Conservation (phyloP, 345 rosid genomes). For the Gynandropsis gynandra region DNA sequence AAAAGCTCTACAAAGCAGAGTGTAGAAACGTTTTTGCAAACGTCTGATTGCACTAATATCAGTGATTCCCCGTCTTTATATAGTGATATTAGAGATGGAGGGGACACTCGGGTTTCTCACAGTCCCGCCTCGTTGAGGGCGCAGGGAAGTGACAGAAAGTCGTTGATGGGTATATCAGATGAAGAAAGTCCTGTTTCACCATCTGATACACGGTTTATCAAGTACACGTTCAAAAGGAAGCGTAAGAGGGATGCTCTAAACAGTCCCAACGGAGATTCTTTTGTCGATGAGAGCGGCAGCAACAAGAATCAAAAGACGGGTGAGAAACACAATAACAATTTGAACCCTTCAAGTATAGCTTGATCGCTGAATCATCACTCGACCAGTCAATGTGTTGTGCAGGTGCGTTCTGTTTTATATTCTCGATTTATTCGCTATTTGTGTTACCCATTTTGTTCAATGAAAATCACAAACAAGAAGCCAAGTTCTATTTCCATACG, state of each 20-base stretch:
- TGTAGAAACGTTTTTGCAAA: constrained; percentile 12
- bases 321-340: constrained; percentile 34
- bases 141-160: constrained; percentile 22
- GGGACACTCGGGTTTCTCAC: constrained; percentile 8
- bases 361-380: constrained; percentile 41
- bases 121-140: constrained; percentile 19
- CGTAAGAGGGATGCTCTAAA: constrained; percentile 52
- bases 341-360: constrained; percentile 38
- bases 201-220: constrained; percentile 37
- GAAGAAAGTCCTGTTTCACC: constrained; percentile 28
- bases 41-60: constrained; percentile 19
- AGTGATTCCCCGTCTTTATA: constrained; percentile 13
- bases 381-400: constrained; percentile 31
- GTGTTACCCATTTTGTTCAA: too few relatives aligned
- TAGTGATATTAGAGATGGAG: constrained; percentile 5
- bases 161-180: constrained; percentile 17
- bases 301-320: constrained; percentile 29
- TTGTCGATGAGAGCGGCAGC: constrained; percentile 26
- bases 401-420: constrained; percentile 46
- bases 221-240: constrained; percentile 77
- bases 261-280: constrained; percentile 44
- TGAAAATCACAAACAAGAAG: neutral
- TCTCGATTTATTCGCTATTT: too few relatives aligned
- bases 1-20: constrained; percentile 3
- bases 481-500: too few relatives aligned